Conservation (phyloP, 2,329 filamentous ascomycete species). For the Alternaria sp. region DNA sequence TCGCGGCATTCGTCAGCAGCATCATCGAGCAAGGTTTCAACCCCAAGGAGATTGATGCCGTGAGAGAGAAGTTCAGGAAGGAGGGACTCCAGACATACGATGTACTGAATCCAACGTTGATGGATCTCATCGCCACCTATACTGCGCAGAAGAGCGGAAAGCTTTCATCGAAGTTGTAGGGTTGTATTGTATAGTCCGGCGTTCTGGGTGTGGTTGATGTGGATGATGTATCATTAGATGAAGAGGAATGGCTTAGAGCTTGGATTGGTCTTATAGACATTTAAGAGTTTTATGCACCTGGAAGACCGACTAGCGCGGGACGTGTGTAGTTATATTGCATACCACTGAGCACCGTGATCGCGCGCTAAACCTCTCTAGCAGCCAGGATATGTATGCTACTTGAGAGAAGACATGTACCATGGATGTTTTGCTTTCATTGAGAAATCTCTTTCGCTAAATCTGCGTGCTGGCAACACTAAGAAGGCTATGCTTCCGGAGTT, state of each 20-base stretch:
- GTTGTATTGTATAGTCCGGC: background rate
- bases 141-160: slow-evolving; percentile 59
- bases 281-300: background rate
- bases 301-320: background rate
- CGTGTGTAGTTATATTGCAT: background rate
- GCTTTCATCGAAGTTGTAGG: slow-evolving; percentile 35
- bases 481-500: no score
- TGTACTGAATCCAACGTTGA: slow-evolving; percentile 66
- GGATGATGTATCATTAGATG: slow-evolving; percentile 8
- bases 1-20: slow-evolving; percentile 72
- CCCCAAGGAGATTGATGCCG: slow-evolving; percentile 62
- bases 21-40: slow-evolving; percentile 74
- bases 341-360: slow-evolving; percentile 17
- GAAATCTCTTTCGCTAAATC: background rate
- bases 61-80: slow-evolving; percentile 62
- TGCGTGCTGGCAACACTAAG: no score
- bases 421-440: background rate
- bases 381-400: background rate
- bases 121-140: slow-evolving; percentile 64
- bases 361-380: slow-evolving; percentile 6
- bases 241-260: background rate
- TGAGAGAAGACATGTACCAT: background rate
- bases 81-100: slow-evolving; percentile 70
- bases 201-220: background rate
- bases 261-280: background rate